phyloP scores from a whole-genome alignment of 2,329 filamentous ascomycete species.

The Thielaviopsis populi region DNA sequence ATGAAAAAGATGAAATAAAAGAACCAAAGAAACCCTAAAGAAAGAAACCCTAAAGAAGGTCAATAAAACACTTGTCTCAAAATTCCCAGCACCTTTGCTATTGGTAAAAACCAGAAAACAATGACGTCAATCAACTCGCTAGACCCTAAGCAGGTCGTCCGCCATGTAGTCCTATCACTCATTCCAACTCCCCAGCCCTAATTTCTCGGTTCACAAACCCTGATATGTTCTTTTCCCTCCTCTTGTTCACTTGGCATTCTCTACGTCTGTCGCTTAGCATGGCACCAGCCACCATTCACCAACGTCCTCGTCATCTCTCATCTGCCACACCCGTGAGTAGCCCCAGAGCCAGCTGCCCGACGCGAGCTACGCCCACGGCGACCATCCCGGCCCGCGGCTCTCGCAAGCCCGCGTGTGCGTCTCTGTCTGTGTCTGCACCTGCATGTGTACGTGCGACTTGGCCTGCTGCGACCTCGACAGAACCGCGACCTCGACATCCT shows the following conservation, averaged over 20 bases:
- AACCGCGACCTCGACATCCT: background rate
- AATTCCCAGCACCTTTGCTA: background rate
- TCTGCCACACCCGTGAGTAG: background rate
- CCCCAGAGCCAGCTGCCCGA: background rate
- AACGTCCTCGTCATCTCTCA: background rate
- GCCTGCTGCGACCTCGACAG: background rate
- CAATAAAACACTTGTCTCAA: background rate
- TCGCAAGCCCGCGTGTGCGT: background rate
- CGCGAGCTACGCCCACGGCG: conserved; percentile 4
- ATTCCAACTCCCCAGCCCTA: background rate
- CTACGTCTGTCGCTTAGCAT: background rate
- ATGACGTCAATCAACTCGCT: background rate
- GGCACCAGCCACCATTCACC: conserved; percentile 1
- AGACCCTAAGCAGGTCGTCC: background rate
- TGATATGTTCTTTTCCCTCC: too few species aligned
- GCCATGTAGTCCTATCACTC: too few species aligned
- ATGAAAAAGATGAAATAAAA: background rate
- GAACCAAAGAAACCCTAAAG: background rate
- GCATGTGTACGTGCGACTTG: background rate
- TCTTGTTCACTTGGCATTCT: too few species aligned
- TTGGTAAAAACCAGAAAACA: background rate
- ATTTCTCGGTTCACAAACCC: too few species aligned
- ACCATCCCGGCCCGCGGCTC: background rate
- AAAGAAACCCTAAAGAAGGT: background rate
- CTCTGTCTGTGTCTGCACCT: background rate